Evolutionary conservation across 1,284 basidiomycete genomes (phyloP).

Genomic region (Ustilago trichophora): DNA sequence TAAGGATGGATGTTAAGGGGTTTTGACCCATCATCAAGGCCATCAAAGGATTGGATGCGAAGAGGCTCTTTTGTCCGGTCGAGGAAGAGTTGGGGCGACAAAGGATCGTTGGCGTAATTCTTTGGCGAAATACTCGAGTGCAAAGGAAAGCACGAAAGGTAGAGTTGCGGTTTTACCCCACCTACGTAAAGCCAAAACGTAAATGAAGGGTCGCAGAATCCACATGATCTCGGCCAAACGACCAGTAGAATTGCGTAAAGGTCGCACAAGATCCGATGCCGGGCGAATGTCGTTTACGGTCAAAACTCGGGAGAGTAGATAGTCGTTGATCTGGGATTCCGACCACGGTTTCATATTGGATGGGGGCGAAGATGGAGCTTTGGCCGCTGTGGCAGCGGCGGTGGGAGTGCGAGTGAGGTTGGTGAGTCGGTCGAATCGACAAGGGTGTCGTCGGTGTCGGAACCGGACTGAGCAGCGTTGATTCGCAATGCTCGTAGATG

Average conservation of each 20-base stretch:
- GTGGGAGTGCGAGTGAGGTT: slow-evolving; percentile 8
- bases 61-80: slow-evolving; percentile 8
- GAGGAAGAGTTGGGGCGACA: slow-evolving; percentile 1
- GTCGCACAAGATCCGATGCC: slow-evolving; percentile 58
- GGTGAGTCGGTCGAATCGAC: slow-evolving; percentile 42
- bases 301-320: slow-evolving; percentile 59
- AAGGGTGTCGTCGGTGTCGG: slow-evolving; percentile 57
- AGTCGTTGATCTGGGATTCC: slow-evolving; percentile 61
- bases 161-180: slow-evolving; percentile 49
- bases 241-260: slow-evolving; percentile 36
- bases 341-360: slow-evolving; percentile 47
- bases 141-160: slow-evolving; percentile 55
- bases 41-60: slow-evolving; percentile 49
- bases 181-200: slow-evolving; percentile 57
- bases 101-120: slow-evolving; percentile 49
- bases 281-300: slow-evolving; percentile 58
- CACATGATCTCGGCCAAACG: slow-evolving; percentile 49
- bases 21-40: slow-evolving; percentile 57
- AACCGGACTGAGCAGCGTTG: slow-evolving; percentile 42
- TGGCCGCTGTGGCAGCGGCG: slow-evolving; percentile 1
- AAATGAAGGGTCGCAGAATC: slow-evolving; percentile 58
- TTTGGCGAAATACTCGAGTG: slow-evolving; percentile 53
- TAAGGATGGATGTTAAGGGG: slow-evolving; percentile 53
- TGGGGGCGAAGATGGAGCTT: slow-evolving; percentile 20
- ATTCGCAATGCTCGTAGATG: slow-evolving; percentile 34